A percentile compares a stretch with the other conserved stretches of the same genome.
These are phyloP conservation scores for Colletotrichum somersetense DNA, from an alignment of 2,329 filamentous ascomycete species.

Conservation along the genomic window DNA sequence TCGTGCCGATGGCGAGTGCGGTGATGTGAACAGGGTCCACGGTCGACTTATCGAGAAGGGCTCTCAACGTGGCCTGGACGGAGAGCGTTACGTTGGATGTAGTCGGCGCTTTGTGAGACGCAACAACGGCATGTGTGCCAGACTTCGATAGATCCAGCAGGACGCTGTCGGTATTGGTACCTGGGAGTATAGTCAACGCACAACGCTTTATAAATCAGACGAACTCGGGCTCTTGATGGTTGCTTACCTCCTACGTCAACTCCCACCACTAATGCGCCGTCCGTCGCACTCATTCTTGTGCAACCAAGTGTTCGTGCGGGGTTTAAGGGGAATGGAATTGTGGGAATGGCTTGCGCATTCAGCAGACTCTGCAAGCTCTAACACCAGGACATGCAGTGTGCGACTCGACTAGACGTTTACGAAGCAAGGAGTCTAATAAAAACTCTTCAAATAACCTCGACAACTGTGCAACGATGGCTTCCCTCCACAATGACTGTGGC, in stretches of 20 bases:
- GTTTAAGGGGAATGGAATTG: not conserved
- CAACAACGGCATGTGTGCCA: conserved; percentile 36
- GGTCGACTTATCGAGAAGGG: conserved; percentile 54
- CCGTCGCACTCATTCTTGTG: conserved; percentile 23
- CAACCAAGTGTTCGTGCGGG: not conserved
- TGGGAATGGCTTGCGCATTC: not conserved
- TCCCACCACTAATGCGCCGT: conserved; percentile 41
- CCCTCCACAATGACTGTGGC: not conserved
- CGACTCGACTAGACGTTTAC: not conserved
- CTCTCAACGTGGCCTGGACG: conserved; percentile 59
- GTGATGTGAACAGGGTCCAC: conserved; percentile 54
- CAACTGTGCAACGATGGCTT: conserved; percentile 5
- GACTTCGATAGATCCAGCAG: conserved; percentile 55
- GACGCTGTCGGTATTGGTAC: conserved; percentile 67
- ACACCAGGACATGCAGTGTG: not conserved
- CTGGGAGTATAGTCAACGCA: conserved; percentile 40
- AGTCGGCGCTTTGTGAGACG: conserved; percentile 60
- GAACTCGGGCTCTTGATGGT: not conserved
- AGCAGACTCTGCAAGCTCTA: not conserved
- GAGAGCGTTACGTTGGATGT: conserved; percentile 62
- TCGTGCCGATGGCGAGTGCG: conserved; percentile 66
- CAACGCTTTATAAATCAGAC: not conserved
- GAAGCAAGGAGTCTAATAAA: no score
- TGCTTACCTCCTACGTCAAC: conserved; percentile 42
- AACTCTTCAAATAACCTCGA: not conserved